Base-by-base conservation (phyloP, 805 yeast species). In the Jamesozyma piceae region DNA sequence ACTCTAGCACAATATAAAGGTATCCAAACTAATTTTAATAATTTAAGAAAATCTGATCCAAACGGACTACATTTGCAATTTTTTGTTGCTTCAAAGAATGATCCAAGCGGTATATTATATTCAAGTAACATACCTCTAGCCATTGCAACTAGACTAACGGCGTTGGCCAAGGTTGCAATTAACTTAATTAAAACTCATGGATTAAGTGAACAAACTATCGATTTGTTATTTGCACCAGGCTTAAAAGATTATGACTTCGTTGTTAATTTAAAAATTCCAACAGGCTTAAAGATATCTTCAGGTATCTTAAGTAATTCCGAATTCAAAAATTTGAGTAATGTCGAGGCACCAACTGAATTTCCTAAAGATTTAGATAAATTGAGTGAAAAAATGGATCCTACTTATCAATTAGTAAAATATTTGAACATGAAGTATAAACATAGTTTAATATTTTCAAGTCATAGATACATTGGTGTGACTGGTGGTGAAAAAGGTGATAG, bases 61-160 rank as follows among this genome's bases (percentile, higher is more conserved):
- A 75, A 80, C 31, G 86, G 92, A 19, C 61, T 82, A 43, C 80
- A 76, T 49, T 72, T 83, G 4, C 95, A 92, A 51, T 77, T 81
- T 58, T 87, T 87, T 53, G 77, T 90, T 48, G 95, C 82, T 1
- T 75, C 95, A 1, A 81, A 78, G 55, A 81, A 78, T 47, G 97
- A 92, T 56, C 77, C 80, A n/a, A 76, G 90, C 11, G 97, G 97
- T 36, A 77, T 78, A 37, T 59, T 86, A 45, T 92, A 95, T 90
- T 77, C 90, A 3, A 72, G 74, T 49, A 72, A 72, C 37, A 58
- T 69, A 20, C 78, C 77, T 19, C 67, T 83, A 43, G 89, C 96
- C 8, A 80, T 89, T 44, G 88, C 95, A 4, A 73, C 89, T 11
- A 78, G 99, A 64, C 66, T 90, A 47, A 90, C 97, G 0, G 89